Evolutionary conservation across 352 stramenopile species (phyloP), one percentile per base, ranked within the genome.

Genomic region (Globisporangium nunn): DNA sequence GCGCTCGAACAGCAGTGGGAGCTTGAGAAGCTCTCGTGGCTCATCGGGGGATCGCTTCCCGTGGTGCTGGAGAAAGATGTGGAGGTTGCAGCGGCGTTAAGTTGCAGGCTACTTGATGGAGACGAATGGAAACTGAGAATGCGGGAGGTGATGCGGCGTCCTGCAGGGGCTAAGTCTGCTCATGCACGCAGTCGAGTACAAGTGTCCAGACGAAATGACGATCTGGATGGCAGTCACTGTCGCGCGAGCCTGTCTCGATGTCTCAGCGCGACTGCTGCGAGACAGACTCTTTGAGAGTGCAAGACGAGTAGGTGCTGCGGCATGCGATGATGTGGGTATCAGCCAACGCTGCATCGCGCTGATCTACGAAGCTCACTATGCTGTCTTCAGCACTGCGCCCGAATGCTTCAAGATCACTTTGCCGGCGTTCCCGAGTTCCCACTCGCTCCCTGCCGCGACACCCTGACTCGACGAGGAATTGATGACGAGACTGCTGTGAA

Each of bases 351-450:
- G n/a, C 6, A 11, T 7, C 0, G 12, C 43, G 15, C 43, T 48
- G 7, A 48, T 30, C 46, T 40, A 4, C 23, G 41, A 29, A 8
- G 33, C 28, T 44, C 10, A n/a, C 28, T 54, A 0, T 39, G 39
- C 18, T 61, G 3, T 12, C 15, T 35, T 18, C n/a, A 87, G 76
- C 66, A 82, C 17, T 87, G 74, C 52, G 58, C 69, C 4, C 72
- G 63, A 2, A 70, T 72, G 51, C 50, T 83, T 1, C 47, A 71
- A n/a, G 69, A 84, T 33, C 72, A 74, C 40, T 84, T 91, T 52
- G 62, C 75, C 0, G 78, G 78, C 6, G 77, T 90, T 1, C 74
- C 81, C 1, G 69, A 87, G 46, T 91, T 91, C 37, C 76, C 74
- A 7, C 67, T 85, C 39, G 50, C 68, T 14, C 58, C 29, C 15